These are phyloP conservation scores for Exophiala spinifera DNA, from an alignment of 2,329 filamentous ascomycete genomes.

Conservation along the genomic window DNA sequence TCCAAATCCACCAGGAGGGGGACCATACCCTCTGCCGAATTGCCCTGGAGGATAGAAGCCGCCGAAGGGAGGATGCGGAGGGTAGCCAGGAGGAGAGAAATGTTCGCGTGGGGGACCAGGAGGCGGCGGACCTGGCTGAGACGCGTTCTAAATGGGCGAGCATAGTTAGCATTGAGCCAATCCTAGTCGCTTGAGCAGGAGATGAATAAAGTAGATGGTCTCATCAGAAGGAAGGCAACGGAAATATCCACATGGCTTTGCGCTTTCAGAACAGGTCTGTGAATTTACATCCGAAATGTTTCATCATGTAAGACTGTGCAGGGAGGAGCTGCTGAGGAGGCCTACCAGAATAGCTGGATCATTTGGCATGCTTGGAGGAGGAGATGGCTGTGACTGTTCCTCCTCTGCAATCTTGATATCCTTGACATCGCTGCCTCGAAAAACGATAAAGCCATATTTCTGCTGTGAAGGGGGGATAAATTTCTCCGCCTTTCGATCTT, in stretches of 20 bases:
- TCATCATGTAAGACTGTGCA: constrained; percentile 65
- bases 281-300: constrained; percentile 94
- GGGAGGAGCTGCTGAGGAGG: constrained; percentile 7
- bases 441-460: constrained; percentile 98
- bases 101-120: constrained; percentile 39
- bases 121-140: constrained; percentile 40
- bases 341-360: constrained; percentile 98
- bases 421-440: constrained; percentile 97
- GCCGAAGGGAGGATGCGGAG: constrained; percentile 39
- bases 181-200: not conserved
- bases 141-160: constrained; percentile 38
- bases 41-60: constrained; percentile 45
- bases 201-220: constrained; percentile 25
- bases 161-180: constrained; percentile 9
- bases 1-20: constrained; percentile 51
- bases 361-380: constrained; percentile 69
- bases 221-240: constrained; percentile 99
- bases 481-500: constrained; percentile 77
- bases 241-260: constrained; percentile 96
- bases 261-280: constrained; percentile 79
- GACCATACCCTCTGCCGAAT: constrained; percentile 48
- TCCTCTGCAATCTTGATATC: constrained; percentile 90
- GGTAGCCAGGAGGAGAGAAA: constrained; percentile 46
- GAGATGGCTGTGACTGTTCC: constrained; percentile 61
- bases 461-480: constrained; percentile 81